Evolutionary conservation across 225 moss, liverwort and hornwort species (phyloP), one percentile per base, ranked within the genome.

Genomic region (Climacium dendroides): DNA sequence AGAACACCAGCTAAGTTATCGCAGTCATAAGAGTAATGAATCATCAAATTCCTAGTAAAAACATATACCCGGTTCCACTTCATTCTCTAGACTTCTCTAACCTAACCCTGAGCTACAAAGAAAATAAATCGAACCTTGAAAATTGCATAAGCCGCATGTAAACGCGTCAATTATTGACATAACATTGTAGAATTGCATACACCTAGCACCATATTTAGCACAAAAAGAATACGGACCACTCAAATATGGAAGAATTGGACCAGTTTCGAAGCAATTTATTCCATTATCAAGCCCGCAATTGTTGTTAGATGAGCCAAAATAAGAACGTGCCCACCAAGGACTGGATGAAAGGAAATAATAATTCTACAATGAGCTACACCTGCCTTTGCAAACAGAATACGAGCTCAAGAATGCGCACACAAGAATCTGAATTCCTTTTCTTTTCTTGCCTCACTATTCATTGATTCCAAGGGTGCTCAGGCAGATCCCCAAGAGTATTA

Each of bases 1-100:
- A 55, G 85, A 91, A 90, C 84, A 91, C 89, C 89, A 90, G 89
- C 69, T 88, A 89, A 25, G 57, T 47, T 7, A 71, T 61, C 66
- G 41, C 83, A 78, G 63, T 85, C n/a, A 63, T 50, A 11, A 77
- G 58, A 39, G 78, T 41, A 85, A 63, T 17, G 26, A 74, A 74
- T 87, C 34, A 45, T 80, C 45, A 34, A 8, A 9, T 26, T 84
- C 67, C 18, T 79, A 62, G 11, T 19, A 35, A 76, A 59, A 75
- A 55, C 15, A 80, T 24, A 65, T 4, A 11, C 50, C 72, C 23
- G 37, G 78, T 41, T 79, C 59, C 50, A 35, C 37, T 28, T 79
- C 39, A 30, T 17, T 15, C 34, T n/a, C 67, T 60, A 74, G 24
- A 85, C 30, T 82, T 67, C 37, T 32, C 64, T 60, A 30, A 87